Conservation (phyloP, 306 rosid species). For the Corylus americana region DNA sequence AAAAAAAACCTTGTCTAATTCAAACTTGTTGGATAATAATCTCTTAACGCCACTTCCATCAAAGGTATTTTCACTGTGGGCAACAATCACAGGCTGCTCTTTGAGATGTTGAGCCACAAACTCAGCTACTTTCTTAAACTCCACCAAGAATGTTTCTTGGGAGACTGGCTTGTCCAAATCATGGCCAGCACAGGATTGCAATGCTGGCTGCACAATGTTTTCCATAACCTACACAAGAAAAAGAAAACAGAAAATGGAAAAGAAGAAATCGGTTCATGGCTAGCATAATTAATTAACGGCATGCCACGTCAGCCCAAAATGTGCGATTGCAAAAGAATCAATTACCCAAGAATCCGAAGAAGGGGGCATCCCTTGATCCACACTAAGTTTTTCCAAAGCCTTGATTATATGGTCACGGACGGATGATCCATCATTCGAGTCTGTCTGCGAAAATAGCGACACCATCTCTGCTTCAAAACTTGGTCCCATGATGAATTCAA, state of each 20-base stretch:
- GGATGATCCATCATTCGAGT: constrained; percentile 41
- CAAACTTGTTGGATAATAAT: constrained; percentile 84
- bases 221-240: constrained; percentile 54
- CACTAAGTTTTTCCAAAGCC: constrained; percentile 72
- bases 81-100: constrained; percentile 81
- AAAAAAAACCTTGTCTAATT: constrained; percentile 77
- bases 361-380: constrained; percentile 97
- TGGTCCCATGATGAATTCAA: constrained; percentile 67
- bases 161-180: constrained; percentile 54
- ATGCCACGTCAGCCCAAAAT: too few species aligned
- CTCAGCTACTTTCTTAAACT: constrained; percentile 66
- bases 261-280: background rate
- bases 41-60: constrained; percentile 80
- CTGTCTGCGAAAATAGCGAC: constrained; percentile 52
- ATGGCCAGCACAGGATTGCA: constrained; percentile 42
- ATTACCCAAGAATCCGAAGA: constrained; percentile 89
- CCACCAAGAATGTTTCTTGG: constrained; percentile 69
- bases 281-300: too few species aligned
- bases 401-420: constrained; percentile 55
- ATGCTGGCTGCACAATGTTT: constrained; percentile 67
- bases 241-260: background rate
- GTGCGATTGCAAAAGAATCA: background rate
- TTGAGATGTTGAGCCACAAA: constrained; percentile 54
- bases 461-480: constrained; percentile 68
- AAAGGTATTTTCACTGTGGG: constrained; percentile 85